Evolutionary conservation across 2,329 filamentous ascomycete species (phyloP), one percentile per base, ranked within the genome.

Genomic region (Hymenoscyphus albidus): DNA sequence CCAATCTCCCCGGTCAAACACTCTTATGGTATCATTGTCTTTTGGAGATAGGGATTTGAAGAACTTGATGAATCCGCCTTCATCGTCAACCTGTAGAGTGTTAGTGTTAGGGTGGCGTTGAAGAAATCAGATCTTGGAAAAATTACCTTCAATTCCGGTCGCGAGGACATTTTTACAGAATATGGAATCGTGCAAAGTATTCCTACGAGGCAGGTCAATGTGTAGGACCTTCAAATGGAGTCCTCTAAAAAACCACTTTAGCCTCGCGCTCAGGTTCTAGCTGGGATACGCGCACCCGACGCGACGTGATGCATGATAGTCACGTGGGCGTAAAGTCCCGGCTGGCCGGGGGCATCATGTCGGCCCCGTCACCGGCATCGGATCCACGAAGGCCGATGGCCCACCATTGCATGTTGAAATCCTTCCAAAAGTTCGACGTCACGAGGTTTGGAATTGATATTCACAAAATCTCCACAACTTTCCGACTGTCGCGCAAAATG

Each of bases 1-100:
- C 85, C 89, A 99, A 75, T 99, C 95, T 42, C 91, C 90, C 69
- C 95, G 88, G 74, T 98, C 93, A 75, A 98, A 98, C 66, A 99
- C 89, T 62, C 95, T 89, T 62, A 99, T 84, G 0, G 92, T 93
- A 62, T 91, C 89, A 48, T 87, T 84, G 71, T 87, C 86, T 62
- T 87, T 86, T 14, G 81, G 73, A 5, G 92, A 87, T 2, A 99
- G 83, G n/a, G 88, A 89, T 72, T 94, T 94, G 82, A 96, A 99
- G 80, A 93, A 96, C 71, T 89, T 92, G 80, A 98, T 97, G 82
- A 99, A 99, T 70, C 94, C 93, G 74, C 89, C 88, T 81, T 99
- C 95, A 76, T 99, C 95, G 74, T 99, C 96, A 76, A 98, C 92
- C 90, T 93, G 63, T 13, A 42, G 2, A 58, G 27, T 27, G 27